Evolutionary conservation across 352 stramenopile genomes (phyloP), one percentile per base, ranked within the genome.

Genomic region (Globisporangium megalacanthum): DNA sequence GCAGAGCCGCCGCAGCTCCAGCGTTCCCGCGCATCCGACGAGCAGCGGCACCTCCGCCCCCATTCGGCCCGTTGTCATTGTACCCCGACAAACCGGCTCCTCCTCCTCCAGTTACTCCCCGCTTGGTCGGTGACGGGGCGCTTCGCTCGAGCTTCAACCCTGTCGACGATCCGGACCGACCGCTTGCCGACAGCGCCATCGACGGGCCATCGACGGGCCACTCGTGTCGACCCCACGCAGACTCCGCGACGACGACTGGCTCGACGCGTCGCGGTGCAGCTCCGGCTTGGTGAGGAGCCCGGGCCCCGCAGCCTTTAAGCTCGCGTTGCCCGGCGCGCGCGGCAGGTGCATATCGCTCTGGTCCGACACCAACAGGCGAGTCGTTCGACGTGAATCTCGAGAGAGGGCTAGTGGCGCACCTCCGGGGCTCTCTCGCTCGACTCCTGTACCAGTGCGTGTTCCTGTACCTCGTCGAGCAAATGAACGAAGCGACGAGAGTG

Each of bases 1-100:
- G 73, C 25, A 93, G 60, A 6, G 83, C 83, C 45, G 84, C 92
- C 1, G 81, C 70, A 36, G 83, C 83, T 31, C 72, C 79, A 22
- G 72, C 61, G 54, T 68, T 78, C 0, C 55, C 68, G 48, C 79
- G 70, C 58, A 89, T 74, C 49, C 78, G 68, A 22, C 42, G 53
- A 45, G 54, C 59, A 9, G 42, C 53, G 58, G 9, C 50, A 47
- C 51, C n/a, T 41, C 65, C 29, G 19, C 44, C 42, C 4, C 61
- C 65, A 39, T 46, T 66, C 29, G 68, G 71, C 2, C 53, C 56
- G 33, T 4, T 37, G 37, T 65, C 50, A 11, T 65, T 44, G 47
- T 63, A 73, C 41, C 52, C 69, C n/a, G 33, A 37, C 33, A 59
- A 55, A 4, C 50, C 60, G 33, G 56, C 52, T 17, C 59, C 56